Conservation (phyloP, 495 filamentous ascomycete species). For the Neurospora tetraspora region DNA sequence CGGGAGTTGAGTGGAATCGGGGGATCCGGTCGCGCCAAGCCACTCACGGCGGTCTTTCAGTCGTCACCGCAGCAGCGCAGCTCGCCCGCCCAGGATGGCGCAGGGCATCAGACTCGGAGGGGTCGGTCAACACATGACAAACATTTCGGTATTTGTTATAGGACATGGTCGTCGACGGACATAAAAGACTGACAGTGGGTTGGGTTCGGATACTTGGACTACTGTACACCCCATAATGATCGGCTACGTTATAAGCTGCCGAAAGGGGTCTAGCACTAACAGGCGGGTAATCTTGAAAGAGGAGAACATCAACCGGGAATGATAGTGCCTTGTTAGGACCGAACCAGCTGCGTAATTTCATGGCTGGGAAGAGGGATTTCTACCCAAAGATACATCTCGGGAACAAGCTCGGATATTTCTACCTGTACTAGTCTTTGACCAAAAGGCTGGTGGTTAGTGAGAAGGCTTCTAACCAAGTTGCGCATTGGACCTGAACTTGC, state of each 20-base stretch:
- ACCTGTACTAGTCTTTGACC: neutral
- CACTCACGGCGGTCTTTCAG: neutral
- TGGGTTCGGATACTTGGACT: neutral
- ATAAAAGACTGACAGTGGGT: neutral
- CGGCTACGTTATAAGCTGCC: neutral
- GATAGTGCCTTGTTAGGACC: neutral
- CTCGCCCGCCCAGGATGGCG: neutral
- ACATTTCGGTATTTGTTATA: neutral
- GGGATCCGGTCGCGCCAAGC: neutral
- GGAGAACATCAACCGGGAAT: neutral
- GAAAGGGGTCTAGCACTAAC: neutral
- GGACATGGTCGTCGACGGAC: neutral
- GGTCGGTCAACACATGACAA: neutral
- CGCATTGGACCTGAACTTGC: neutral
- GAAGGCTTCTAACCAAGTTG: neutral
- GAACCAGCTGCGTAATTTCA: neutral
- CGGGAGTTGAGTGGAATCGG: neutral
- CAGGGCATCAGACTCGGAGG: neutral
- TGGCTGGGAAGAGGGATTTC: neutral
- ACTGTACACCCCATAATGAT: neutral
- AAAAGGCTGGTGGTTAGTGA: neutral
- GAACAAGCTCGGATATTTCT: neutral
- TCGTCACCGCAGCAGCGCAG: neutral
- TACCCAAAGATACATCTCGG: neutral
- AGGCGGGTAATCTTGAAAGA: neutral